Evolutionary conservation across 2,329 filamentous ascomycete species (phyloP).

Genomic region (Phialocephala subalpina): DNA sequence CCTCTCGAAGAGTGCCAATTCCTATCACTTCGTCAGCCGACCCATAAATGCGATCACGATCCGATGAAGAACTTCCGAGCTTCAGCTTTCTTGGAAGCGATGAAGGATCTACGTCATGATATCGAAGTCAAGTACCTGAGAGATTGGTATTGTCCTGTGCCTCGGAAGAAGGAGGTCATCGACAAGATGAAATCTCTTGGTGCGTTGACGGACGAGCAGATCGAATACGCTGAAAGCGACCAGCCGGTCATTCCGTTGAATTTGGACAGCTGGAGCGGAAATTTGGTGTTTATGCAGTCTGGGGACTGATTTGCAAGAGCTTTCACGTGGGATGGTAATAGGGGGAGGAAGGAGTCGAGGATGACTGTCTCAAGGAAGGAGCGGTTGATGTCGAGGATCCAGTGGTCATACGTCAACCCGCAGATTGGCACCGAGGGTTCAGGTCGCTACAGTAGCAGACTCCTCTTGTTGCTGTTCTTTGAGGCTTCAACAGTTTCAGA

Average conservation of each 20-base stretch:
- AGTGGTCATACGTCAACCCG: background rate
- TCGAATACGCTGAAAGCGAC: slow-evolving; percentile 19
- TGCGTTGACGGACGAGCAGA: slow-evolving; percentile 12
- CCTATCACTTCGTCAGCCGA: slow-evolving; percentile 10
- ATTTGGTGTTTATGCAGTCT: slow-evolving; percentile 13
- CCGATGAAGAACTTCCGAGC: slow-evolving; percentile 12
- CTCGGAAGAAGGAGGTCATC: slow-evolving; percentile 15
- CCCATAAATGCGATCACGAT: slow-evolving; percentile 20
- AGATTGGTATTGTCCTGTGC: slow-evolving; percentile 24
- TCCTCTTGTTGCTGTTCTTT: background rate
- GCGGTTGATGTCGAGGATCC: background rate
- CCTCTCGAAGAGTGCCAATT: slow-evolving; percentile 20
- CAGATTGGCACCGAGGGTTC: background rate
- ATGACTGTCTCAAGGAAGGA: background rate
- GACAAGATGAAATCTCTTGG: slow-evolving; percentile 9
- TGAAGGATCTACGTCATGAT: slow-evolving; percentile 15
- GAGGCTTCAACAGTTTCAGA: too few species aligned
- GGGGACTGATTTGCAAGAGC: background rate
- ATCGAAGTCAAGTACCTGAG: slow-evolving; percentile 17
- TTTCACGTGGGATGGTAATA: background rate
- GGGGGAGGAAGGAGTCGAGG: background rate
- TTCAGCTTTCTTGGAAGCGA: slow-evolving; percentile 10
- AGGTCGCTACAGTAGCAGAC: background rate
- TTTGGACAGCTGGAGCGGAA: slow-evolving; percentile 12
- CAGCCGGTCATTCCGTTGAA: slow-evolving; percentile 15